A percentile compares a stretch with the other conserved stretches of the same genome.
These are phyloP conservation scores for Venturia carpophila DNA, from an alignment of 2,329 filamentous ascomycete species.

Conservation along the genomic window DNA sequence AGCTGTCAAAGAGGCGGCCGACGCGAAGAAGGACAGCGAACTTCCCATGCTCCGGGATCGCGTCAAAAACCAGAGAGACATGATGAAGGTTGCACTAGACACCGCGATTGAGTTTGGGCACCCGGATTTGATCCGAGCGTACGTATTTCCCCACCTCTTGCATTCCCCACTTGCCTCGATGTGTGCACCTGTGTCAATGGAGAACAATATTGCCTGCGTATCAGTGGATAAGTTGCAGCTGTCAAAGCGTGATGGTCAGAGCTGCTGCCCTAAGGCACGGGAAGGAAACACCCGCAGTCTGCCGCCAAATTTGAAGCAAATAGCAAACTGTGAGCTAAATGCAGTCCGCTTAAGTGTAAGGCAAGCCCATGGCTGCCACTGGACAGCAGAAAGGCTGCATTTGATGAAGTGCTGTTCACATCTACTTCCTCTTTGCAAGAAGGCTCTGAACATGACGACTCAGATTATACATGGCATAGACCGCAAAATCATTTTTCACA, in stretches of 20 bases:
- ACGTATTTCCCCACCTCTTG: slow-evolving; percentile 25
- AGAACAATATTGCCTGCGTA: slow-evolving; percentile 15
- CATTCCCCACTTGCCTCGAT: slow-evolving; percentile 2
- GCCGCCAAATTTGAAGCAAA: slow-evolving; percentile 1
- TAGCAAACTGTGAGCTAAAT: slow-evolving; percentile 4
- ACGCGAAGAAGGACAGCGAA: slow-evolving; percentile 47
- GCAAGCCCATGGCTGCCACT: not conserved
- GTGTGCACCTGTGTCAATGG: slow-evolving; percentile 13
- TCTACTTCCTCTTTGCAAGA: not conserved
- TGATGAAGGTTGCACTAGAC: slow-evolving; percentile 46
- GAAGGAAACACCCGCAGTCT: not conserved
- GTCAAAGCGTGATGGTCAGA: slow-evolving; percentile 2
- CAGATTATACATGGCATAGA: slow-evolving; percentile 6
- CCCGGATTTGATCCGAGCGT: slow-evolving; percentile 38
- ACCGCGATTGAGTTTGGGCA: slow-evolving; percentile 40
- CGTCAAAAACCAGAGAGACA: slow-evolving; percentile 49
- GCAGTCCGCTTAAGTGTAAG: not conserved
- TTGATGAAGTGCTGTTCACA: not conserved
- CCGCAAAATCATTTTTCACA: slow-evolving; percentile 4
- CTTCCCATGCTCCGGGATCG: slow-evolving; percentile 48
- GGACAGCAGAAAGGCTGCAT: not conserved
- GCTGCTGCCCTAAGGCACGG: not conserved
- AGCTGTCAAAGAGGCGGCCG: slow-evolving; percentile 50
- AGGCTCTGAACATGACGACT: not conserved
- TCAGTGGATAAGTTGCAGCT: slow-evolving; percentile 3